A percentile compares a stretch with the other conserved stretches of the same genome.
Conservation (phyloP, 306 rosid genomes). For the Vigna nakashimae region DNA sequence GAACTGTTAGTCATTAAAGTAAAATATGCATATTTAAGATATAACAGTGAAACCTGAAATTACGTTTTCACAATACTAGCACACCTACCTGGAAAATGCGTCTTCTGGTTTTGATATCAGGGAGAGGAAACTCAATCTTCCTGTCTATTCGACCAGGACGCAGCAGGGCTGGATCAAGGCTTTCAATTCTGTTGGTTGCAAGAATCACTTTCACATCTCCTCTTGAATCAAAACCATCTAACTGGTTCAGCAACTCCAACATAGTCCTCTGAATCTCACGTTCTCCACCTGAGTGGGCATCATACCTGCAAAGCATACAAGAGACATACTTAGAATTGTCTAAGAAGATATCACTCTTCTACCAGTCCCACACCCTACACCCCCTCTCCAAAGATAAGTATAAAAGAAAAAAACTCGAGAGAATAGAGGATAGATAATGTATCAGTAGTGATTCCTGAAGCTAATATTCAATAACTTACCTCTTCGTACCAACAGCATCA, state of each 20-base stretch:
- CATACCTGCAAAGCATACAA: conserved; percentile 65
- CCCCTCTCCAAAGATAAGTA: too few species aligned
- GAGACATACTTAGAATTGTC: conserved; percentile 14
- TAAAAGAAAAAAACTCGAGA: not conserved
- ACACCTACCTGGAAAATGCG: conserved; percentile 88
- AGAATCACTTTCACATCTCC: conserved; percentile 97
- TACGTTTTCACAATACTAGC: conserved; percentile 33
- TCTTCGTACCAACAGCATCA: conserved; percentile 95
- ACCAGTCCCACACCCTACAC: not conserved
- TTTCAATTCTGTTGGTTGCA: conserved; percentile 94
- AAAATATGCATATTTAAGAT: conserved; percentile 12
- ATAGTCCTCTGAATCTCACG: conserved; percentile 97
- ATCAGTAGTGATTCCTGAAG: conserved; percentile 1
- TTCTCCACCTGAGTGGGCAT: conserved; percentile 99
- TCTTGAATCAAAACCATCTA: conserved; percentile 97
- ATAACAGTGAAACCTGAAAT: conserved; percentile 6
- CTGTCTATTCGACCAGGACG: conserved; percentile 97
- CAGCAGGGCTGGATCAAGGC: conserved; percentile 95
- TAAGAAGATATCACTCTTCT: not conserved
- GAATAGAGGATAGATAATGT: not conserved
- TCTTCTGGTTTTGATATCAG: conserved; percentile 97
- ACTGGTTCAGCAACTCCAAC: conserved; percentile 91
- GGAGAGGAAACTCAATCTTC: conserved; percentile 96
- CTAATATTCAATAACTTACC: conserved; percentile 55
- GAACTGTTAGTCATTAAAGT: conserved; percentile 23